Base-by-base conservation (phyloP, 129 eudicot species). In the Silybum marianum region DNA sequence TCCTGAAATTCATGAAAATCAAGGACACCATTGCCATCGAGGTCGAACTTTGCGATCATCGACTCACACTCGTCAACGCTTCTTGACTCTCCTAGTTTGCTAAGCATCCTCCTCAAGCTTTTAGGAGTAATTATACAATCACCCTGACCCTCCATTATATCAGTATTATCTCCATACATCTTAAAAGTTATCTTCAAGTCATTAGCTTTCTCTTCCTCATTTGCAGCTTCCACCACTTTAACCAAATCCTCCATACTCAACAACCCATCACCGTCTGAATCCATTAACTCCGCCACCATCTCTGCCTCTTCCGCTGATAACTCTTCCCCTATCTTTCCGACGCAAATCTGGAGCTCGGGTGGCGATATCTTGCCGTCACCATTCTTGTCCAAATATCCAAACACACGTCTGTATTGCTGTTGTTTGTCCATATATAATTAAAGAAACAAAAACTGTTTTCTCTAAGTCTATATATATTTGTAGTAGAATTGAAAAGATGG, bases 61-160 rank as follows among this genome's bases (percentile, higher is more conserved):
- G 38, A 30, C 82, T 83, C 76, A 40, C 97, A 91, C 18, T 86
- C 88, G 11, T 86, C 87, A 6, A 89, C 72, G 7, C 63, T 85
- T 75, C 75, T 82, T 19, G 86, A 54, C 75, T 87, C 87, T 0
- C 93, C 97, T 30, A 91, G 38, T 58, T 78, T 78, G 48, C 91
- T 77, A 62, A 91, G 89, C 97, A 89, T 89, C 74, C 87, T 82
- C 85, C 63, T 91, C 83, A 91, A 85, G 62, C 97, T 91, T 76
- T 84, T 86, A 8, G 97, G 85, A 6, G 91, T 86, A 58, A 58
- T 81, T 23, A 91, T 89, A 40, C 78, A 58, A 12, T 81, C 89
- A 32, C 36, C 36, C 6, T 32, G 0, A 32, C 36, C 36, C 36
- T 32, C 0, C 36, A 32, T 3, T 32, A 4, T 6, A 86, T 93